phyloP scores from a whole-genome alignment of 805 yeast species.

The Ogataea saltuana region DNA sequence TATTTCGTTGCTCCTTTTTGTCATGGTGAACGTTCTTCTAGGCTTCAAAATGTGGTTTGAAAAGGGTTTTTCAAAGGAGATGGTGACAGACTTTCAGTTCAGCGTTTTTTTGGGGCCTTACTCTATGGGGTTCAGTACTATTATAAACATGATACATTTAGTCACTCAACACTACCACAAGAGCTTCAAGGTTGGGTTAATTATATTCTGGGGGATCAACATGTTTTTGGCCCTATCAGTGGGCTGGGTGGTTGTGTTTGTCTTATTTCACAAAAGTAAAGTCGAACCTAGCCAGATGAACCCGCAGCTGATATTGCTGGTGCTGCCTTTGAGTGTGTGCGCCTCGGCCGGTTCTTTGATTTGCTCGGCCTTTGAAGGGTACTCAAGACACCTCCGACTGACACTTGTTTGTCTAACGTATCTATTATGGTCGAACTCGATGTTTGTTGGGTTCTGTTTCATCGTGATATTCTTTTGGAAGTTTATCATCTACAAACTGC shows the following conservation, averaged over 20 bases:
- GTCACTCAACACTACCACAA: slow-evolving; percentile 39
- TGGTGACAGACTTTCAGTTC: slow-evolving; percentile 43
- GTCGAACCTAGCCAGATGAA: slow-evolving; percentile 41
- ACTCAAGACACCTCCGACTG: slow-evolving; percentile 40
- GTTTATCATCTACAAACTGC: slow-evolving; percentile 55
- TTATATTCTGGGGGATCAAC: slow-evolving; percentile 70
- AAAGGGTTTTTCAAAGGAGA: slow-evolving; percentile 23
- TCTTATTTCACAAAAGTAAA: slow-evolving; percentile 42
- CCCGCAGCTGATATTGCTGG: slow-evolving; percentile 64
- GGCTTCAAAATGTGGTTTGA: slow-evolving; percentile 36
- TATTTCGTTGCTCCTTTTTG: slow-evolving; percentile 48
- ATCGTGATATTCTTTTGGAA: slow-evolving; percentile 61
- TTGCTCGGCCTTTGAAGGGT: slow-evolving; percentile 41
- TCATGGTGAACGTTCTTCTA: slow-evolving; percentile 43
- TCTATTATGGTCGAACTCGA: slow-evolving; percentile 71
- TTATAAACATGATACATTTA: slow-evolving; percentile 54
- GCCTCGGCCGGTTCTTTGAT: slow-evolving; percentile 65
- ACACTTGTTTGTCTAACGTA: slow-evolving; percentile 56
- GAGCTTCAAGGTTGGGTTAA: slow-evolving; percentile 39
- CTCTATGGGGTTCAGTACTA: slow-evolving; percentile 77
- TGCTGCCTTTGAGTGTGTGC: slow-evolving; percentile 75
- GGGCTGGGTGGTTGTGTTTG: slow-evolving; percentile 58
- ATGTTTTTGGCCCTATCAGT: slow-evolving; percentile 52
- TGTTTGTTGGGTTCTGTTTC: slow-evolving; percentile 56
- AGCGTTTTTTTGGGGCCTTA: slow-evolving; percentile 72